A percentile compares a stretch with the other conserved stretches of the same genome.
These are phyloP conservation scores for Puccinia brachypodii DNA, from an alignment of 1,284 basidiomycete species.

Conservation along the genomic window DNA sequence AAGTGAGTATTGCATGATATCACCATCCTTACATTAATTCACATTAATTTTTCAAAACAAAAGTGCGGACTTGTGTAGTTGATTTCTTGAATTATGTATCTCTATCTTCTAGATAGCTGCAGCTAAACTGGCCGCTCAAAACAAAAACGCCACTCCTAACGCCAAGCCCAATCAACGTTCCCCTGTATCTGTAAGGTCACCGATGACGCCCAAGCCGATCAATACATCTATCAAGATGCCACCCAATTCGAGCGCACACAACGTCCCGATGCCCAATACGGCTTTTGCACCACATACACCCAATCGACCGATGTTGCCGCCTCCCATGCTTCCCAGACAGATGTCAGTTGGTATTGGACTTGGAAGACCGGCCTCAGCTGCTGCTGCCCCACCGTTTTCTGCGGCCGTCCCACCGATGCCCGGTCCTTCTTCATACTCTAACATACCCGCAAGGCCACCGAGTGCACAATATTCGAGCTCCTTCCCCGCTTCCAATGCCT, in stretches of 20 bases:
- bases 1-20: slow-evolving; percentile 11
- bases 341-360: slow-evolving; percentile 46
- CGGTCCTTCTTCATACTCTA: slow-evolving; percentile 34
- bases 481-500: slow-evolving; percentile 26
- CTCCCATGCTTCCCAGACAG: slow-evolving; percentile 36
- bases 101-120: slow-evolving; percentile 26
- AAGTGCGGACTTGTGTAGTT: not conserved
- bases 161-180: slow-evolving; percentile 31
- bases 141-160: slow-evolving; percentile 25
- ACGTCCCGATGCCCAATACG: slow-evolving; percentile 16
- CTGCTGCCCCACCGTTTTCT: slow-evolving; percentile 46
- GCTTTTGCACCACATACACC: slow-evolving; percentile 31
- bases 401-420: slow-evolving; percentile 34
- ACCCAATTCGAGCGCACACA: slow-evolving; percentile 18
- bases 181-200: slow-evolving; percentile 17
- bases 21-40: not conserved
- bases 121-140: slow-evolving; percentile 42
- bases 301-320: slow-evolving; percentile 29
- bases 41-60: not conserved
- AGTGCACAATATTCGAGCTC: slow-evolving; percentile 41
- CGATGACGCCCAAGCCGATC: slow-evolving; percentile 33
- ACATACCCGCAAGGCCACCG: slow-evolving; percentile 43
- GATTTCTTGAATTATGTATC: not conserved
- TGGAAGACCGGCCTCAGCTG: slow-evolving; percentile 45
- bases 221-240: slow-evolving; percentile 29